phyloP scores from a whole-genome alignment of 2,329 filamentous ascomycete species.

The Cordyceps pruinosa region DNA sequence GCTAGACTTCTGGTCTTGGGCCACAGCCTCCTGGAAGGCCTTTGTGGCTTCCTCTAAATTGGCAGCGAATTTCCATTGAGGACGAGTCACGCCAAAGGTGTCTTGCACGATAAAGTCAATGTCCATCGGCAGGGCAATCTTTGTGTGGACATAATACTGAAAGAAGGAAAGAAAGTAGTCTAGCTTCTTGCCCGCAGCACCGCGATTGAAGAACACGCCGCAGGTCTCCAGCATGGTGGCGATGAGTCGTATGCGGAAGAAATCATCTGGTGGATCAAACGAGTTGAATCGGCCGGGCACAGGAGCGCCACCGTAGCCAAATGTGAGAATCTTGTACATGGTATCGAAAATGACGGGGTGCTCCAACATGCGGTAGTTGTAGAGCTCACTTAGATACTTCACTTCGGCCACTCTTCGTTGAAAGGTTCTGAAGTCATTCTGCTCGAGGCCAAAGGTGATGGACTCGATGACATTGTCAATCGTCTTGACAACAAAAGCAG shows the following conservation, averaged over 20 bases:
- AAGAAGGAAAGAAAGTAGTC: constrained; percentile 97
- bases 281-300: constrained; percentile 68
- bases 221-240: constrained; percentile 90
- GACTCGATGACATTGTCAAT: constrained; percentile 89
- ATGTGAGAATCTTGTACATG: constrained; percentile 89
- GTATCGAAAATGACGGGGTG: constrained; percentile 93
- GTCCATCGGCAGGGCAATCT: constrained; percentile 87
- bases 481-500: constrained; percentile 81
- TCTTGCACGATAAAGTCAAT: constrained; percentile 96
- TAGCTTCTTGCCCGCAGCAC: constrained; percentile 89
- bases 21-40: constrained; percentile 79
- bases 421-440: constrained; percentile 96
- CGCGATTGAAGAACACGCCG: constrained; percentile 91
- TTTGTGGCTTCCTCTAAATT: constrained; percentile 76
- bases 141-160: constrained; percentile 92
- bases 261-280: constrained; percentile 87
- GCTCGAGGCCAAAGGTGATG: constrained; percentile 79
- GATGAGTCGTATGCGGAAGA: constrained; percentile 87
- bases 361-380: constrained; percentile 96
- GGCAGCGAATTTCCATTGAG: constrained; percentile 84
- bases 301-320: constrained; percentile 83
- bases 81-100: constrained; percentile 74
- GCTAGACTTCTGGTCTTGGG: constrained; percentile 78
- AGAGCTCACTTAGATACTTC: constrained; percentile 92
- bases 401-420: constrained; percentile 91